Base-by-base conservation (phyloP, 139 green algal species). In the Coelastrella sp. region DNA sequence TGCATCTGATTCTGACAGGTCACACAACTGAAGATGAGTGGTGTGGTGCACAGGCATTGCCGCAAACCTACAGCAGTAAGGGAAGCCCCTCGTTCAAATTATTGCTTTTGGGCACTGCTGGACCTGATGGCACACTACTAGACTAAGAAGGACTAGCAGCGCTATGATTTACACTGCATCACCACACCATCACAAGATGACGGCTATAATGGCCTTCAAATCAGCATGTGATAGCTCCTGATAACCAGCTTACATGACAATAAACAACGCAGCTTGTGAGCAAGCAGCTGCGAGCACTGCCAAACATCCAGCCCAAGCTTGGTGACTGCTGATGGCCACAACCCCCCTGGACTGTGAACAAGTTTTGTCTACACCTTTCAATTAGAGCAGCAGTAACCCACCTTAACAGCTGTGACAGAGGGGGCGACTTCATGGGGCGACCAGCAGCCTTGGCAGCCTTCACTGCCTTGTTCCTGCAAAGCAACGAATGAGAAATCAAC, bases 1-100 rank as follows among this genome's bases (percentile, higher is more conserved):
- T 8, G 71, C 71, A 43, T 40, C 62, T 41, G 62, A 15, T 40
- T 69, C 27, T 27, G 71, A 41, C 3, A 79, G 43, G 41, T 79
- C 71, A 27, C 40, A 62, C 5, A 79, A n/a, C 71, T 79, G 71
- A n/a, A 79, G 71, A 41, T 79, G 48, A 9, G 71, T 79, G 71
- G 71, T 79, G 71, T 78, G 69, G 25, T 25, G 25, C 41, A 63
- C 40, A 2, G 43, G 71, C 71, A 79, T 63, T 1, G 41, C 41
- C n/a, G 43, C 41, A 30, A 63, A 79, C n/a, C 71, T 79, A 41
- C 69, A 60, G 40, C 2, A 40, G 57, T 30, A 5, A n/a, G 30
- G 5, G 30, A 63, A 63, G 27, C 53, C 6, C 7, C 21, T 57
- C 13, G 13, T 57, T 1, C 1, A 57, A 1, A 57, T 57, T 57